Conservation (phyloP, 371 early-diverging fungal genomes). For the Apophysomyces elegans region DNA sequence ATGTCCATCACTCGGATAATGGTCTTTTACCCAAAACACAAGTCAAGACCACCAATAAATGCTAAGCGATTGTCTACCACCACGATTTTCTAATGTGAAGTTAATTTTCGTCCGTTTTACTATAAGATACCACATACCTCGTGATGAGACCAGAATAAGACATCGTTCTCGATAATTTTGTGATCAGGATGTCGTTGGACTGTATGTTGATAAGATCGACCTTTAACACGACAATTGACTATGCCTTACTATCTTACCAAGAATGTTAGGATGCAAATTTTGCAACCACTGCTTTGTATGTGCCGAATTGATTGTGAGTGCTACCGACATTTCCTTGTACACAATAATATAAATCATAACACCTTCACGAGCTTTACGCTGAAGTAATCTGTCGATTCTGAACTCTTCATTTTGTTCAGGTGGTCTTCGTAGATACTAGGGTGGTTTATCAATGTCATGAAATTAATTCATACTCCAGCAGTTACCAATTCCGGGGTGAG, state of each 20-base stretch:
- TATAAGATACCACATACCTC: slow-evolving; percentile 37
- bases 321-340: slow-evolving; percentile 88
- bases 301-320: slow-evolving; percentile 79
- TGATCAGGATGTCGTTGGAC: slow-evolving; percentile 91
- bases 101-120: slow-evolving; percentile 23
- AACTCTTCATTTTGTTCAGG: slow-evolving; percentile 74
- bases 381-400: slow-evolving; percentile 82
- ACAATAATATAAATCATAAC: slow-evolving; percentile 89
- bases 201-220: slow-evolving; percentile 10
- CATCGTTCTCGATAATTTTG: slow-evolving; percentile 64
- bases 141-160: slow-evolving; percentile 82
- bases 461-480: not conserved
- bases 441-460: not conserved
- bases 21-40: slow-evolving; percentile 75
- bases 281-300: slow-evolving; percentile 84
- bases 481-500: slow-evolving; percentile 77
- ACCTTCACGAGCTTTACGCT: slow-evolving; percentile 86
- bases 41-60: slow-evolving; percentile 91
- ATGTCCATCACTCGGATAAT: not conserved
- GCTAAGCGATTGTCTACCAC: slow-evolving; percentile 85
- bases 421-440: slow-evolving; percentile 79
- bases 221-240: not conserved
- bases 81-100: slow-evolving; percentile 72
- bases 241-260: slow-evolving; percentile 50
- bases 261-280: slow-evolving; percentile 80